phyloP scores from a whole-genome alignment of 768 basidiomycete species.

The Ramaria sp. region DNA sequence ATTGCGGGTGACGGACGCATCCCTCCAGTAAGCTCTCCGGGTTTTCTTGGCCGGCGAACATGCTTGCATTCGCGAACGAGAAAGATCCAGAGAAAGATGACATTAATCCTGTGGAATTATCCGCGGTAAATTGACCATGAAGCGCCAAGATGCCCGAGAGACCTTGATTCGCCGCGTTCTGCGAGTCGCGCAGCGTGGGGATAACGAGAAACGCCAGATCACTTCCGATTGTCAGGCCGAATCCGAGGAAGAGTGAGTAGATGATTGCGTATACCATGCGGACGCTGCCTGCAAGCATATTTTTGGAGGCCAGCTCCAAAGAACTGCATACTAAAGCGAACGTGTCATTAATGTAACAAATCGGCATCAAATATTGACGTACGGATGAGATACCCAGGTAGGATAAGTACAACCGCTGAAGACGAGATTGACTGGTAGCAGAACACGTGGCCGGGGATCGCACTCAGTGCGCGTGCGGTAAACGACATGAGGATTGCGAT shows the following conservation, averaged over 20 bases:
- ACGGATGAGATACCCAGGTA: slow-evolving; percentile 84
- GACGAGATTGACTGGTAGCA: slow-evolving; percentile 91
- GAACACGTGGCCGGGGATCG: slow-evolving; percentile 66
- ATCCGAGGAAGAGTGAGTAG: slow-evolving; percentile 76
- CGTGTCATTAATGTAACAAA: slow-evolving; percentile 6
- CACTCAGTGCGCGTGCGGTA: slow-evolving; percentile 69
- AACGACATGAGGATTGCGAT: slow-evolving; percentile 77
- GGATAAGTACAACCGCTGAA: slow-evolving; percentile 75
- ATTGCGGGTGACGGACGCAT: too few species aligned
- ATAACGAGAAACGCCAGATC: slow-evolving; percentile 37
- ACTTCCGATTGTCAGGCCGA: slow-evolving; percentile 76
- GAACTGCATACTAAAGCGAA: slow-evolving; percentile 58
- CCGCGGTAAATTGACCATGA: slow-evolving; percentile 58
- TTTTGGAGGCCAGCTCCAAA: slow-evolving; percentile 75
- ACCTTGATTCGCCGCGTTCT: slow-evolving; percentile 37
- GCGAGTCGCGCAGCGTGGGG: slow-evolving; percentile 61
- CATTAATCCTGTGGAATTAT: too few species aligned
- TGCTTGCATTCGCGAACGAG: too few species aligned
- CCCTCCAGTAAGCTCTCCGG: too few species aligned
- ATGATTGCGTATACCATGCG: too few species aligned
- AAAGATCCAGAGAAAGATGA: too few species aligned
- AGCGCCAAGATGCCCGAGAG: slow-evolving; percentile 39
- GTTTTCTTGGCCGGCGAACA: too few species aligned
- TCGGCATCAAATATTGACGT: slow-evolving; percentile 18
- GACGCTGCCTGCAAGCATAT: slow-evolving; percentile 74